Conservation (phyloP, 139 green algal genomes). For the Chlorella sp. region DNA sequence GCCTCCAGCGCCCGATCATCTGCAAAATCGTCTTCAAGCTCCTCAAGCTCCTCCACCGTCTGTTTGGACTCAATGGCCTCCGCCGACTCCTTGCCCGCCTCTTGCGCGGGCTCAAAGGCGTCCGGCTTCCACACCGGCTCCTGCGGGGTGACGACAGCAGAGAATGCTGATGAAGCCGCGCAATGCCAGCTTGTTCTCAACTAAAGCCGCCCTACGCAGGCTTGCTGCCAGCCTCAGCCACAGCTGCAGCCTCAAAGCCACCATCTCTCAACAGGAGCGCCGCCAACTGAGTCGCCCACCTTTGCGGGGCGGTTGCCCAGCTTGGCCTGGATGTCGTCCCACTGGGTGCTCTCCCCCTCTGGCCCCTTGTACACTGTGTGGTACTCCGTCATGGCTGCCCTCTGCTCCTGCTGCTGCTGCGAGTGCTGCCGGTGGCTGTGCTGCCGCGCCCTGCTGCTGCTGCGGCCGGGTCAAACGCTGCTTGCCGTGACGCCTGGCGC, state of each 20-base stretch:
- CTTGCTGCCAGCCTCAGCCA: neutral
- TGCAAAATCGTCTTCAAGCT: conserved; percentile 78
- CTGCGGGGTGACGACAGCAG: neutral
- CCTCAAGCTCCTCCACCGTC: conserved; percentile 64
- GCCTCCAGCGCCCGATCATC: conserved; percentile 81
- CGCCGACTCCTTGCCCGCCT: conserved; percentile 55
- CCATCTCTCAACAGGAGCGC: neutral
- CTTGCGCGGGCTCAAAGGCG: conserved; percentile 57
- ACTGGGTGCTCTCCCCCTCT: conserved; percentile 82
- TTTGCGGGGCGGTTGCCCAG: conserved; percentile 75
- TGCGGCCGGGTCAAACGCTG: too few relatives aligned
- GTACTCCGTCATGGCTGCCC: conserved; percentile 66
- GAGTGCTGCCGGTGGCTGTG: too few relatives aligned
- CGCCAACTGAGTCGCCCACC: neutral
- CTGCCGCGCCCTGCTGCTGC: too few relatives aligned
- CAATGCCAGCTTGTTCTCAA: too few relatives aligned
- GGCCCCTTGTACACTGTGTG: conserved; percentile 76
- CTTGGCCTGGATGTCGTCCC: conserved; percentile 85
- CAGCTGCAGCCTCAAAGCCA: too few relatives aligned
- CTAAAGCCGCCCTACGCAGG: too few relatives aligned
- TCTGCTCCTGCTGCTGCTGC: too few relatives aligned
- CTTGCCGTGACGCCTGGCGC: too few relatives aligned
- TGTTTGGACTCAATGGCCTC: conserved; percentile 33
- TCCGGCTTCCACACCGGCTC: conserved; percentile 68
- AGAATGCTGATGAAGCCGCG: neutral